Evolutionary conservation across 306 rosid species (phyloP), one percentile per base, ranked within the genome.

Genomic region (Amphicarpaea edgeworthii): DNA sequence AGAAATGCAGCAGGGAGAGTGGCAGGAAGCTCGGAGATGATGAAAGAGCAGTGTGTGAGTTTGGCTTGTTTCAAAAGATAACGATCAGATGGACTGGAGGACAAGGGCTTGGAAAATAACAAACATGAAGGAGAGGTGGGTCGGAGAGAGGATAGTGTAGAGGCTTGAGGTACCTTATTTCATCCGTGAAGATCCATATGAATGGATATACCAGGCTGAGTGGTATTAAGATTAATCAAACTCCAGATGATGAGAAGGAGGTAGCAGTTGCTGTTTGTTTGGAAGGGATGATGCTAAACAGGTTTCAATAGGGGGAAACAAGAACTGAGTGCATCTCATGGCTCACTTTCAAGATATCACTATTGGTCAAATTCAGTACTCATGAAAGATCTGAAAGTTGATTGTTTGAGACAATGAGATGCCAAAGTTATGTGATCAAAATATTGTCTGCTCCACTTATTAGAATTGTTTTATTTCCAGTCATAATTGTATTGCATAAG

Each of bases 391-490:
- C 37, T 6, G 21, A 43, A 57, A 8, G 34, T 3, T n/a, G 34
- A 42, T 28, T 45, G 16, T 46, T 8, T 46, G 19, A 46, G 19
- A 46, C 20, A 46, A 14, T 14, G 50, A 14, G 50, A 45, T 46
- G 53, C 53, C 77, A 73, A 42, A 20, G 45, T 69, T 7, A 20
- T 26, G 42, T 28, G 12, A 65, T 24, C 12, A 30, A 7, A 32
- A 37, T 34, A 60, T 59, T 77, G 47, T 30, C 53, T 42, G 47
- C 12, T 37, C 71, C 47, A 38, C 12, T 60, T 34, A 46, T 58
- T 53, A 4, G 3, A 46, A 45, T 32, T 26, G 9, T 57, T 21
- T 41, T 30, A 10, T 58, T 24, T 43, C 14, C 50, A 30, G 49
- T 32, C 41, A 58, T 58, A 70, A 70, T 10, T 8, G 30, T 57